Evolutionary conservation across 83 land plant genomes (phyloP), one percentile per base, ranked within the genome.

Genomic region (Diphasiastrum complanatum): DNA sequence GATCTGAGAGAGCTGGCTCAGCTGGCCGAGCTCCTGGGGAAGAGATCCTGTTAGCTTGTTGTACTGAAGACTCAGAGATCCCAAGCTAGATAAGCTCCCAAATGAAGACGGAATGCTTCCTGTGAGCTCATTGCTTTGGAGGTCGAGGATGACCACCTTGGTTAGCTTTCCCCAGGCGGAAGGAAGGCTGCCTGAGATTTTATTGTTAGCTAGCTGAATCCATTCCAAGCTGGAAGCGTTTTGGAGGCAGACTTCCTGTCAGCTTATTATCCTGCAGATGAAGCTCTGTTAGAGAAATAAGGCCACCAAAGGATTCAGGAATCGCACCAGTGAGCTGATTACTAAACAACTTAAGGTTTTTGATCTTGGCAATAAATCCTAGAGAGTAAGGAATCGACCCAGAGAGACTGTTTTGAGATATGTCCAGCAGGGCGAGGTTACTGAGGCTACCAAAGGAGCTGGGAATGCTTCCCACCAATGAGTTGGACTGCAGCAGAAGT

Each of bases 201-300:
- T 28, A 28, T 54, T 54, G 10, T 28, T 8, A 4, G 4, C 10
- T 14, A 54, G 58, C 11, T 6, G 33, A 28, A 54, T 22, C 10
- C 33, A 5, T 54, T 28, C 10, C n/a, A 54, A n/a, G 33, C 58
- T 28, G 58, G 25, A n/a, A 4, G 58, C n/a, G 6, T 22, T 6
- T 14, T 38, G 43, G 43, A 25, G 58, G 58, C 33, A 54, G n/a
- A 25, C 34, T 30, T 54, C 58, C 58, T 23, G 58, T 5, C 16
- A 54, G 58, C 29, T 4, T 6, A 28, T 54, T 54, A n/a, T 30
- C 58, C 33, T 22, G 6, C 25, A 28, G 6, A 54, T 23, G 5
- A 22, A 54, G 33, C 4, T 5, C 29, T 28, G 24, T n/a, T 33
- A 54, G 33, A 6, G 33, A 54, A 6, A 33, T 5, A 5, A 54